Percentiles rank a stretch among this genome's conserved stretches.
Evolutionary conservation across 371 early-diverging fungal species (phyloP).

Genomic region (Quaeritorhiza haematococci): DNA sequence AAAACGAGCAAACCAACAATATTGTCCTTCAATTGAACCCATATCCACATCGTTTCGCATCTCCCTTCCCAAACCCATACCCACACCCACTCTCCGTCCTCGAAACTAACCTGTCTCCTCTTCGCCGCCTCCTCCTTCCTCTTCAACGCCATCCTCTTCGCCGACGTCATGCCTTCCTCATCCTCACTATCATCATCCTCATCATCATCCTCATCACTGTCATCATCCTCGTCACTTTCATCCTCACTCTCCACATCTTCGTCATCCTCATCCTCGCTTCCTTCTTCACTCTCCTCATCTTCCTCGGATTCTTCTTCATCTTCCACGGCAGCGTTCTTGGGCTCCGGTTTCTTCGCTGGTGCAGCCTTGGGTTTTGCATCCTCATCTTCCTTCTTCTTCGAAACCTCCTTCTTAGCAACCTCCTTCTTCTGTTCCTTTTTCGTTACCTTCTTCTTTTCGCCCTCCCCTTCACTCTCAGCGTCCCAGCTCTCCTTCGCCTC

Average conservation of each 20-base stretch:
- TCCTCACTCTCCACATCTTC: conserved; percentile 16
- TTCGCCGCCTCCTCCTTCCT: conserved; percentile 78
- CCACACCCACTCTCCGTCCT: background rate
- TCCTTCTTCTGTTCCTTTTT: conserved; percentile 18
- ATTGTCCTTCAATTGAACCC: background rate
- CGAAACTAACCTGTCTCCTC: conserved; percentile 49
- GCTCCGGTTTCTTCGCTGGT: conserved; percentile 18
- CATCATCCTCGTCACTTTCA: conserved; percentile 23
- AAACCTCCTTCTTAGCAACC: conserved; percentile 7
- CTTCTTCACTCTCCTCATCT: conserved; percentile 12
- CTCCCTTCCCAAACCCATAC: background rate
- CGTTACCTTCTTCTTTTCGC: conserved; percentile 33
- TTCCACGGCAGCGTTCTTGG: conserved; percentile 2
- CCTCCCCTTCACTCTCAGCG: conserved; percentile 52
- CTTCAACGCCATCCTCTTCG: conserved; percentile 49
- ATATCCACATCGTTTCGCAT: background rate
- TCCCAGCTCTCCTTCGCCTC: no score
- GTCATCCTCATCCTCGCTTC: conserved; percentile 4
- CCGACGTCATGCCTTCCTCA: conserved; percentile 26
- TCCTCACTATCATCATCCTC: conserved; percentile 45
- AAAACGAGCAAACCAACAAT: background rate
- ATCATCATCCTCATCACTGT: conserved; percentile 37
- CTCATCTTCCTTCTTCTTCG: background rate
- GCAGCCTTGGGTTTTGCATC: conserved; percentile 4
- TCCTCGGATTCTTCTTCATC: conserved; percentile 14